Evolutionary conservation across 306 rosid species (phyloP).

Genomic region (Arachis hypogaea): DNA sequence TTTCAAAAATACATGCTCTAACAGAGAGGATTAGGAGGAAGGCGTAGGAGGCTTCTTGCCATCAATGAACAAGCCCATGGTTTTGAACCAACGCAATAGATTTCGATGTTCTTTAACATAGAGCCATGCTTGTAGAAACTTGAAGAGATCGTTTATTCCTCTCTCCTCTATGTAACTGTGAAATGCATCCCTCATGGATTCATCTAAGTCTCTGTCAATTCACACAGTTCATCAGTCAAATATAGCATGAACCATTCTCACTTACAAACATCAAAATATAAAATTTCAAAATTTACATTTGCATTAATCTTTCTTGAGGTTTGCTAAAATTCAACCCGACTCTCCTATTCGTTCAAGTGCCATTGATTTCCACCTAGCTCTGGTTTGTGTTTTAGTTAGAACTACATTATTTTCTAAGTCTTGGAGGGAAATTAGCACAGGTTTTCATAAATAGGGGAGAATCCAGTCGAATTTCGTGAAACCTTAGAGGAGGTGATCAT

Average conservation of each 20-base stretch:
- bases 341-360: too few species aligned
- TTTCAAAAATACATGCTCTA: slow-evolving; percentile 29
- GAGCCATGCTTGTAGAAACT: slow-evolving; percentile 93
- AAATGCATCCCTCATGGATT: slow-evolving; percentile 73
- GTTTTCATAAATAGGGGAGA: too few species aligned
- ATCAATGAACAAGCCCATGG: slow-evolving; percentile 63
- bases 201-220: slow-evolving; percentile 75
- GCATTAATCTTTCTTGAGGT: too few species aligned
- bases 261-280: not conserved
- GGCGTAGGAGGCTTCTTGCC: slow-evolving; percentile 53
- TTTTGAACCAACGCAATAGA: slow-evolving; percentile 84
- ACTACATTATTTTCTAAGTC: too few species aligned
- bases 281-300: not conserved
- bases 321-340: too few species aligned
- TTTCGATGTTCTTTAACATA: slow-evolving; percentile 90
- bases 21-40: slow-evolving; percentile 41
- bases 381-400: too few species aligned
- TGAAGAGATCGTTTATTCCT: slow-evolving; percentile 84
- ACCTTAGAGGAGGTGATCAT: too few species aligned
- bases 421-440: too few species aligned
- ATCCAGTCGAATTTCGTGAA: too few species aligned
- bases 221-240: not conserved
- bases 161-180: slow-evolving; percentile 87
- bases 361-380: too few species aligned
- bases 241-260: not conserved